Evolutionary conservation across 2,329 filamentous ascomycete species (phyloP).

Genomic region (Exophiala xenobiotica): DNA sequence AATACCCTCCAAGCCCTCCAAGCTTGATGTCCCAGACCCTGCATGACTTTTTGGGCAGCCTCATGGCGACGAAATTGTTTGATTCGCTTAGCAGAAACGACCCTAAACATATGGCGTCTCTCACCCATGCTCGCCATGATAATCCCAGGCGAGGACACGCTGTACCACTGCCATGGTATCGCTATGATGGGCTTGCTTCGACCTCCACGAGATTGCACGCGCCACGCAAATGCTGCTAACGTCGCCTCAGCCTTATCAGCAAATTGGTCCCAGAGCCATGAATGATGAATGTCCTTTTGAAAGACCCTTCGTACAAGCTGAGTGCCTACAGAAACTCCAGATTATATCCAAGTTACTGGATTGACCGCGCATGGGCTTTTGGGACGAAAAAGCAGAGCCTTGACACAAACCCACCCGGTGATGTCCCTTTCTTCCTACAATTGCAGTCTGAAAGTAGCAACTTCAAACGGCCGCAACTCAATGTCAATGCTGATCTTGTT

Average conservation of each 20-base stretch:
- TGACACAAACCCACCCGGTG: too few relatives aligned
- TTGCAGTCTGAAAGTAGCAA: slow-evolving; percentile 73
- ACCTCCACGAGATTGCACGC: slow-evolving; percentile 1
- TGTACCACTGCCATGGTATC: background rate
- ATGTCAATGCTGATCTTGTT: slow-evolving; percentile 54
- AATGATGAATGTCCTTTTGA: background rate
- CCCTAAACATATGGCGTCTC: background rate
- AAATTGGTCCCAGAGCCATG: background rate
- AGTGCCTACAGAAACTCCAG: too few relatives aligned
- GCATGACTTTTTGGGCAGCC: background rate
- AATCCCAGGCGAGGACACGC: background rate
- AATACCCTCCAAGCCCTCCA: background rate
- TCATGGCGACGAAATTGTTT: background rate
- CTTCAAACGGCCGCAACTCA: slow-evolving; percentile 75
- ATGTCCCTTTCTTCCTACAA: slow-evolving; percentile 45
- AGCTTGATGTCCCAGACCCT: too few relatives aligned
- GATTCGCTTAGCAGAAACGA: background rate
- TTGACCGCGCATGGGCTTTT: too few relatives aligned
- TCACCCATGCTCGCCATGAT: background rate
- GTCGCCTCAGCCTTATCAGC: background rate
- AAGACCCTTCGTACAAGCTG: too few relatives aligned
- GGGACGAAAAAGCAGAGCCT: too few relatives aligned
- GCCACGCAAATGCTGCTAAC: background rate
- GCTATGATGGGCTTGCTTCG: background rate
- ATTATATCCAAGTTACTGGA: too few relatives aligned